Evolutionary conservation across 257 asterid species (phyloP).

Genomic region (Fraxinus quadrangulata): DNA sequence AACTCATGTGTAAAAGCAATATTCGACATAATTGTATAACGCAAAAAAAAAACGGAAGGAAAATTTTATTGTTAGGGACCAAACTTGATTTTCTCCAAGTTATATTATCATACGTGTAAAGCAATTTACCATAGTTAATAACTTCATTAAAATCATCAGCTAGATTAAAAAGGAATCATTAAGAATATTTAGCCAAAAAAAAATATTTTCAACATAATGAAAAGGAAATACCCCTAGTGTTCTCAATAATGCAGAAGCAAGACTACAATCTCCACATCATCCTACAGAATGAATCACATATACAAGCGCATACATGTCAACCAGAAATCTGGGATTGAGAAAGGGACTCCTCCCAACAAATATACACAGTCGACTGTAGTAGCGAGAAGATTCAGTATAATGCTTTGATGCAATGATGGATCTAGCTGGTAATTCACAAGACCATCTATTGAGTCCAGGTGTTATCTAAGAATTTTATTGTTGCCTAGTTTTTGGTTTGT

Average conservation of each 20-base stretch:
- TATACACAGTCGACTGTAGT: neutral
- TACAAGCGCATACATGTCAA: neutral
- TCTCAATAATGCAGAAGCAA: neutral
- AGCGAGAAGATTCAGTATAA: no score
- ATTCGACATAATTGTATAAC: neutral
- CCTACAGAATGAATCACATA: neutral
- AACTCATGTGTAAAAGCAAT: no score
- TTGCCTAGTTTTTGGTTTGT: neutral
- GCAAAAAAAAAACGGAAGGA: neutral
- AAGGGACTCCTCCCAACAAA: neutral
- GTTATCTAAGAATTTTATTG: neutral
- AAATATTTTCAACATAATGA: neutral
- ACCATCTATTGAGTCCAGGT: neutral
- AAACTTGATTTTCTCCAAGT: neutral
- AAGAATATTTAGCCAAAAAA: no score
- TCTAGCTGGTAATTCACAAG: neutral
- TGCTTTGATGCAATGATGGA: neutral
- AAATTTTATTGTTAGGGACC: neutral
- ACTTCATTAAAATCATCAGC: neutral
- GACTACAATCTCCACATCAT: neutral
- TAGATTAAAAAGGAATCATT: neutral
- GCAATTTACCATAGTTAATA: neutral
- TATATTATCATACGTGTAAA: no score
- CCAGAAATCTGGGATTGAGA: neutral
- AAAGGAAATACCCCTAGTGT: neutral